Evolutionary conservation across 1,284 basidiomycete genomes (phyloP).

Genomic region (Ganoderma boninense): DNA sequence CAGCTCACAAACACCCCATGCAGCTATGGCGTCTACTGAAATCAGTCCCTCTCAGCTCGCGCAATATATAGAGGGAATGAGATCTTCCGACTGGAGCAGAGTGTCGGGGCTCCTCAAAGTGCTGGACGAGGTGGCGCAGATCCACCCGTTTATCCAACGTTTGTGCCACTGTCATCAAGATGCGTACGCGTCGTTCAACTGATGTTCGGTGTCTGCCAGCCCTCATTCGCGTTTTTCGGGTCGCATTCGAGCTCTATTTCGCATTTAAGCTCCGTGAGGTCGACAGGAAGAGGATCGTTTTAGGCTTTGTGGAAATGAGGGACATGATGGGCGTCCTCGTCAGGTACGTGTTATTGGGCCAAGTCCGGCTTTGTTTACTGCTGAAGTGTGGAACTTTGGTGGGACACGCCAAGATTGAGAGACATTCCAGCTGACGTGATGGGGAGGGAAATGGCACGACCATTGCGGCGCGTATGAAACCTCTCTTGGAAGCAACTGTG

Average conservation of each 20-base stretch:
- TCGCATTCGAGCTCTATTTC: conserved; percentile 49
- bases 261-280: conserved; percentile 52
- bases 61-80: too few relatives aligned
- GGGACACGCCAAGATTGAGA: background rate
- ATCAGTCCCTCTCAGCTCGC: too few relatives aligned
- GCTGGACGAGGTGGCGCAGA: conserved; percentile 34
- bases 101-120: conserved; percentile 28
- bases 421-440: background rate
- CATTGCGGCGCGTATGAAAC: conserved; percentile 33
- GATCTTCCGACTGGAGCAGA: too few relatives aligned
- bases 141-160: conserved; percentile 41
- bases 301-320: conserved; percentile 52
- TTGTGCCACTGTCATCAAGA: too few relatives aligned
- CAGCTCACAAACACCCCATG: too few relatives aligned
- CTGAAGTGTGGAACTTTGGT: background rate
- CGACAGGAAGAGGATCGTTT: conserved; percentile 49
- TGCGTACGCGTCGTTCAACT: background rate
- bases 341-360: conserved; percentile 40
- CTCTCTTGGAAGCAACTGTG: conserved; percentile 28
- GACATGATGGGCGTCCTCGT: conserved; percentile 53
- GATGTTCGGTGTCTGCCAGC: conserved; percentile 37
- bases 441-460: background rate
- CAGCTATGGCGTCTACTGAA: too few relatives aligned
- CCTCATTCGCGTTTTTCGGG: conserved; percentile 53
- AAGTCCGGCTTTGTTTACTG: background rate